These are phyloP conservation scores for Vaccinium vitisidaea DNA, from an alignment of 148 eudicot genomes.

Conservation along the genomic window DNA sequence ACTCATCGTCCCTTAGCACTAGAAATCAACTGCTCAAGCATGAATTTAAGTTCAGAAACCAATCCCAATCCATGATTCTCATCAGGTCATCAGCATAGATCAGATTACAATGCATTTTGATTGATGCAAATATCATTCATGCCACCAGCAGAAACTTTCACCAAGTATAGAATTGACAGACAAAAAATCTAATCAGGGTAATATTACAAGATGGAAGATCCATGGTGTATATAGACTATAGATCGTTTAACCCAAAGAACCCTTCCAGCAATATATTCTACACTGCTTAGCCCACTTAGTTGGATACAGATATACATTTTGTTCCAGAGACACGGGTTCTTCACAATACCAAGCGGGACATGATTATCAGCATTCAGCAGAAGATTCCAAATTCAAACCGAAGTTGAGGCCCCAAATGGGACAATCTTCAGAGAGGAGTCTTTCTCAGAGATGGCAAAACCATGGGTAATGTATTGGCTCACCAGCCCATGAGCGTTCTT, in stretches of 20 bases:
- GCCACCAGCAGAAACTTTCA: not conserved
- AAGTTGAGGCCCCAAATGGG: not conserved
- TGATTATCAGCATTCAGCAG: slow-evolving; percentile 3
- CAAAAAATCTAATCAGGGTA: not conserved
- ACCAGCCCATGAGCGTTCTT: slow-evolving; percentile 83
- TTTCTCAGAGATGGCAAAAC: not conserved
- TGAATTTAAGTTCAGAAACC: not conserved
- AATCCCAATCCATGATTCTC: not conserved
- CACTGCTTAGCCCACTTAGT: not conserved
- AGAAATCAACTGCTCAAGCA: not conserved
- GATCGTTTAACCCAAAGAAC: slow-evolving; percentile 4
- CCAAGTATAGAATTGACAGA: not conserved
- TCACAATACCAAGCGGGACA: not conserved
- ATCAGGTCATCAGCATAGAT: not conserved
- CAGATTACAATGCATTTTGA: not conserved
- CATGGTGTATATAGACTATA: not conserved
- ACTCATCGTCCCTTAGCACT: not conserved
- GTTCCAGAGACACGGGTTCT: not conserved
- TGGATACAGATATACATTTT: not conserved
- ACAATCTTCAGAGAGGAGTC: not conserved
- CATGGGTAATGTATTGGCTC: slow-evolving; percentile 3
- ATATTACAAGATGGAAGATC: not conserved
- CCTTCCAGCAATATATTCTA: not conserved
- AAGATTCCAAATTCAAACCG: not conserved
- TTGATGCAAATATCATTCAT: not conserved